Evolutionary conservation across 2,329 filamentous ascomycete genomes (phyloP), one percentile per base, ranked within the genome.

Genomic region (Phaeosphaeriaceae sp.): DNA sequence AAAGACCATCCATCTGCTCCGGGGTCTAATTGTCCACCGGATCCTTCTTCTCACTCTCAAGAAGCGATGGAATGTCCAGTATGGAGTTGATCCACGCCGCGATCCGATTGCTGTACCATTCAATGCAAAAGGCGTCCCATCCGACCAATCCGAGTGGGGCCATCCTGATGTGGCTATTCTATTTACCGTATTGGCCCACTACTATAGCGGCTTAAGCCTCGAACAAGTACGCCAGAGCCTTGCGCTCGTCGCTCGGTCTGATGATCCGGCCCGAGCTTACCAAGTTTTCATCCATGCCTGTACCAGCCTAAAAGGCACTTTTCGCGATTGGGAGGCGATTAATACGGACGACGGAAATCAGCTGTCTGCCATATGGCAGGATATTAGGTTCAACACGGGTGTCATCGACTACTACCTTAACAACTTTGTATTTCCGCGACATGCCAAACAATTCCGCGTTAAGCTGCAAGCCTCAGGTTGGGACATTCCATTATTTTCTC

Each of bases 31-130:
- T 0, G 77, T 83, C 0, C 78, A 85, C 46, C 74, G 81, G 0
- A 83, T 91, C 2, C 67, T 91, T 0, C 62, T 83, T 1, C 79
- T 86, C 20, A 81, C 77, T 2, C 61, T 88, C 0, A 81, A 82
- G 42, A 89, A 88, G 62, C 73, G 84, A 3, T 89, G 82, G 82
- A 85, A 87, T 21, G 87, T 91, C 0, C 77, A 84, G 35, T 92
- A 77, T 53, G 76, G 77, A 0, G 54, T 77, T 0, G 66, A 75
- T 47, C 64, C 81, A 0, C 37, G 52, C 0, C 77, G 87, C 12
- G 75, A 79, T 33, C 83, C 84, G 0, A 80, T 88, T 4, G 86
- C 87, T 0, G 87, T 90, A 0, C 87, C 66, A 34, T 90, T 7
- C 6, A 20, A 62, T 16, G 86, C 86, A 0, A 88, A 90, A 52